Conservation (phyloP, 129 eudicot species). For the Lactuca saligna region DNA sequence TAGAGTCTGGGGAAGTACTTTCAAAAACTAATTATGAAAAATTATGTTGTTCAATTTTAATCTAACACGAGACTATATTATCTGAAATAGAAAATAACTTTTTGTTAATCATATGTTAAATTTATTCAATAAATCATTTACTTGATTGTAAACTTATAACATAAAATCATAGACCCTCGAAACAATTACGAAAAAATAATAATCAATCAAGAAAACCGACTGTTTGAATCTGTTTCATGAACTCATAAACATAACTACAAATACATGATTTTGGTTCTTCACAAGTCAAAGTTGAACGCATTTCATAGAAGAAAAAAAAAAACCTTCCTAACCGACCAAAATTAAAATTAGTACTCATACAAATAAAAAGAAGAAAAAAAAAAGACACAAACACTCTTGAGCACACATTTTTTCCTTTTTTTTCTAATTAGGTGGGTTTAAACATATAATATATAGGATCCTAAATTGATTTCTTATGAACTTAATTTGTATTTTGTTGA, state of each 20-base stretch:
- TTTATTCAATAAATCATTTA: not conserved
- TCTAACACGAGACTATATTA: not conserved
- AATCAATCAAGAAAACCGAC: slow-evolving; percentile 2
- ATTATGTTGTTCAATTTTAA: no score
- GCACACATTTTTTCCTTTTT: slow-evolving; percentile 22
- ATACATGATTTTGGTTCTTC: slow-evolving; percentile 26
- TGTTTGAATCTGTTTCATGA: slow-evolving; percentile 14
- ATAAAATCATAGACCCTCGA: not conserved
- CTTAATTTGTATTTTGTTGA: slow-evolving; percentile 23
- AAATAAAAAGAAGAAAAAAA: slow-evolving; percentile 11
- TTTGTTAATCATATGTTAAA: not conserved
- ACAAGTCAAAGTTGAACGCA: slow-evolving; percentile 26
- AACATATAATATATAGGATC: slow-evolving; percentile 33
- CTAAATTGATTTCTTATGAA: slow-evolving; percentile 26
- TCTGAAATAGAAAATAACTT: not conserved
- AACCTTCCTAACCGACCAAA: slow-evolving; percentile 23
- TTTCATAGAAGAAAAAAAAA: not conserved
- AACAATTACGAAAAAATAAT: not conserved
- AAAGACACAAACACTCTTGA: slow-evolving; percentile 19
- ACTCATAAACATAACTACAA: slow-evolving; percentile 26
- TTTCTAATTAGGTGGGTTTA: slow-evolving; percentile 33
- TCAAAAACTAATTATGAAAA: not conserved
- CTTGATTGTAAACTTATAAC: no score
- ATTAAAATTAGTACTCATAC: slow-evolving; percentile 33
- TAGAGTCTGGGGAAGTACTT: not conserved